phyloP scores from a whole-genome alignment of 2,329 filamentous ascomycete species.

The Lasiodiplodia gonubiensis region DNA sequence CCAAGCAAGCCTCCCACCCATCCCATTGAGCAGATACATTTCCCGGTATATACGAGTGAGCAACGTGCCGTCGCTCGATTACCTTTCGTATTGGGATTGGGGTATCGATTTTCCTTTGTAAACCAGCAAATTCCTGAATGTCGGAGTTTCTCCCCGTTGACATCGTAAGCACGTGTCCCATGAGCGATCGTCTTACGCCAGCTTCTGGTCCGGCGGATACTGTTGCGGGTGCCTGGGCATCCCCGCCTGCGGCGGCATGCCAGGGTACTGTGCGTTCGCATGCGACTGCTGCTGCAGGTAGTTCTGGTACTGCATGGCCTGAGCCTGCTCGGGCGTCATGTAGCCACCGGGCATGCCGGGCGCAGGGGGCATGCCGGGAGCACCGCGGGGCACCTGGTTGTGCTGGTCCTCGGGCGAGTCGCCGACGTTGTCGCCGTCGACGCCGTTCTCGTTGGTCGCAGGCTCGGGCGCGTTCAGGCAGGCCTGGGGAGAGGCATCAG shows the following conservation, averaged over 20 bases:
- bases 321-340: conserved; percentile 63
- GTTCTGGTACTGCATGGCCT: conserved; percentile 79
- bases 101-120: conserved; percentile 31
- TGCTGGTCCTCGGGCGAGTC: conserved; percentile 93
- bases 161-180: conserved; percentile 22
- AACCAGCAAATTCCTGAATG: conserved; percentile 30
- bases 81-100: conserved; percentile 29
- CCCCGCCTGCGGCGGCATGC: conserved; percentile 75
- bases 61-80: conserved; percentile 23
- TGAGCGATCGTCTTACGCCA: conserved; percentile 37
- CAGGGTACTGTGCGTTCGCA: conserved; percentile 67
- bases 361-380: conserved; percentile 68
- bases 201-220: conserved; percentile 67
- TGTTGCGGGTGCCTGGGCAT: conserved; percentile 68
- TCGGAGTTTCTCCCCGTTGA: conserved; percentile 26
- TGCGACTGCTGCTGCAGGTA: conserved; percentile 75
- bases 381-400: conserved; percentile 75
- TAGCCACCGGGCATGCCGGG: conserved; percentile 71
- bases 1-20: conserved; percentile 28
- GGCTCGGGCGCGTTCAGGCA: conserved; percentile 97
- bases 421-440: conserved; percentile 61
- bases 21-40: conserved; percentile 29
- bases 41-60: conserved; percentile 30
- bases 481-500: conserved; percentile 64
- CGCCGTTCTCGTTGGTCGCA: conserved; percentile 68